These are phyloP conservation scores for Acorus calamus DNA, from an alignment of 106 monocot genomes.

Conservation along the genomic window DNA sequence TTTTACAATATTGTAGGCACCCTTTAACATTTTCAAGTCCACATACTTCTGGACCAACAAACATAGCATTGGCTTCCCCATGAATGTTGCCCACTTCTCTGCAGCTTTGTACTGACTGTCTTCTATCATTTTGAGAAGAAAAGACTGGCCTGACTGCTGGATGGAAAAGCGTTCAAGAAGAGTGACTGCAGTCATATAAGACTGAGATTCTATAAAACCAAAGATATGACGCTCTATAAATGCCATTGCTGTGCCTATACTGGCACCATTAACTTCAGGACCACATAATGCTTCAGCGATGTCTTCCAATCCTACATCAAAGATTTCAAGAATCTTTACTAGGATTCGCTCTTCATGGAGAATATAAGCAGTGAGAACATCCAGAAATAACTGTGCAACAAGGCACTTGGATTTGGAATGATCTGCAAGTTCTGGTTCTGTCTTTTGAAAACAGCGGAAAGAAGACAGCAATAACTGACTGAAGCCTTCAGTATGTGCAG, in stretches of 20 bases:
- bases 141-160: constrained; percentile 26
- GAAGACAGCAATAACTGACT: constrained; percentile 81
- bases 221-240: constrained; percentile 31
- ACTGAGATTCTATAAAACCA: constrained; percentile 50
- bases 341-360: constrained; percentile 78
- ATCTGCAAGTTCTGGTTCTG: constrained; percentile 18
- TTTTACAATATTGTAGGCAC: constrained; percentile 70
- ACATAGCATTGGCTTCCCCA: constrained; percentile 62
- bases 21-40: constrained; percentile 85
- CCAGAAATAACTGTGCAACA: constrained; percentile 45
- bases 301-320: constrained; percentile 67
- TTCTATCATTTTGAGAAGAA: constrained; percentile 60
- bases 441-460: constrained; percentile 39
- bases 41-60: constrained; percentile 70
- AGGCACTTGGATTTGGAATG: constrained; percentile 48
- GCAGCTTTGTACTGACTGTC: constrained; percentile 58
- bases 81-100: constrained; percentile 71
- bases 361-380: constrained; percentile 48
- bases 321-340: constrained; percentile 60
- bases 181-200: constrained; percentile 64
- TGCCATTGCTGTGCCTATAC: constrained; percentile 33
- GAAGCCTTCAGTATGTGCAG: constrained; percentile 79
- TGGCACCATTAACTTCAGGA: constrained; percentile 22
- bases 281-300: constrained; percentile 40
- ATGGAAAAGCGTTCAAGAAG: constrained; percentile 63